Conservation (phyloP, 192 early-diverging fungal genomes). For the Chytriomyces sp. region DNA sequence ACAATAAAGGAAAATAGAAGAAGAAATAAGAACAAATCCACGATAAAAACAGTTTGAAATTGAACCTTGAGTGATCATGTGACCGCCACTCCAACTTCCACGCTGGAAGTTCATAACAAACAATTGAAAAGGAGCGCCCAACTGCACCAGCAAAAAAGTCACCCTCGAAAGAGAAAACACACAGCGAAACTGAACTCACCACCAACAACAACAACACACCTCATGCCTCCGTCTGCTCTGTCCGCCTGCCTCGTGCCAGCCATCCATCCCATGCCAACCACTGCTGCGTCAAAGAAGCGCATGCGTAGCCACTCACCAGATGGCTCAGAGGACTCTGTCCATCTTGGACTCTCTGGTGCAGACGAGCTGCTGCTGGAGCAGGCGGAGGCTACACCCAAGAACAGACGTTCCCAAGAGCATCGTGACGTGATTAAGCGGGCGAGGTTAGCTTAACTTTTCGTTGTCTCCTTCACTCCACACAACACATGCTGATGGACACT, state of each 20-base stretch:
- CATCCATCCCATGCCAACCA: background rate
- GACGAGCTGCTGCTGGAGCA: conserved; percentile 2
- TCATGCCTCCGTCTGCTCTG: background rate
- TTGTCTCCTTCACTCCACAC: background rate
- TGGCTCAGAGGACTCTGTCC: background rate
- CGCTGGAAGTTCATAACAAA: background rate
- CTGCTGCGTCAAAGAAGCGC: background rate
- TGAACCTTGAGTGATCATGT: no score
- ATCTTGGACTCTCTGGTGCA: background rate
- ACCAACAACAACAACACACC: background rate
- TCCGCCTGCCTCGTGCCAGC: background rate
- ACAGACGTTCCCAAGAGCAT: conserved; percentile 8
- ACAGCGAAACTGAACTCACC: background rate
- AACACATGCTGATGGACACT: background rate
- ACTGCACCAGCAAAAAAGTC: background rate
- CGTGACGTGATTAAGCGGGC: conserved; percentile 29
- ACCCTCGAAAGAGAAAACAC: background rate
- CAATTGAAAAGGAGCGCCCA: background rate
- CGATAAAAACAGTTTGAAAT: no score
- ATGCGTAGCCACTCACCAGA: background rate
- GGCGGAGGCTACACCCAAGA: conserved; percentile 21
- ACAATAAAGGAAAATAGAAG: no score
- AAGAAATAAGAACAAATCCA: no score
- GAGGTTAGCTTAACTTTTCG: background rate
- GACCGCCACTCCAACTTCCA: background rate